Evolutionary conservation across 441 rosid species (phyloP).

Genomic region (Metrosideros polymorpha): DNA sequence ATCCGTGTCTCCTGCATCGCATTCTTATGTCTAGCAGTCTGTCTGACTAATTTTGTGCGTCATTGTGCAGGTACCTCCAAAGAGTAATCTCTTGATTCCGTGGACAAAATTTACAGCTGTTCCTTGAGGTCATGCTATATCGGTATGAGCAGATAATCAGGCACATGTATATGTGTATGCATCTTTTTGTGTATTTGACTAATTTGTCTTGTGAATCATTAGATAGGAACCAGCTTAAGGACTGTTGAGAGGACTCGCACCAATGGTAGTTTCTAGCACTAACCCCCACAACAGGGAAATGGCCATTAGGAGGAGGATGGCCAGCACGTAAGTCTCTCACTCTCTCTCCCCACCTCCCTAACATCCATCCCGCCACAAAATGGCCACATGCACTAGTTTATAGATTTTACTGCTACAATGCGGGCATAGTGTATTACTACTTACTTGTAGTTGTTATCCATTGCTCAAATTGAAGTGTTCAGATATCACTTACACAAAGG

Average conservation of each 20-base stretch:
- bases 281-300: conserved; percentile 66
- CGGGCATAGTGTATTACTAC: not conserved
- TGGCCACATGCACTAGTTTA: not conserved
- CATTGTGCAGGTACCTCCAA: not conserved
- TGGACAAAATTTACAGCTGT: not conserved
- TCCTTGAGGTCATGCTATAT: not conserved
- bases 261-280: conserved; percentile 47
- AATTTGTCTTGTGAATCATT: not conserved
- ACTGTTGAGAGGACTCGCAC: not conserved
- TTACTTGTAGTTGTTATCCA: not conserved
- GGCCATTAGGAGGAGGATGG: conserved; percentile 49
- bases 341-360: not conserved
- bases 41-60: not conserved
- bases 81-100: not conserved
- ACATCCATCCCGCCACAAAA: not conserved
- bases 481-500: not conserved
- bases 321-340: conserved; percentile 43
- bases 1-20: not conserved
- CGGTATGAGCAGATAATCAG: not conserved
- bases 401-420: not conserved
- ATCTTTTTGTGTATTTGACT: not conserved
- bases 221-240: not conserved
- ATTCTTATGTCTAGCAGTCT: not conserved
- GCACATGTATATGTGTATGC: not conserved
- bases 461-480: not conserved